Conservation (phyloP, 139 green algal genomes). For the Ulvella scutata region DNA sequence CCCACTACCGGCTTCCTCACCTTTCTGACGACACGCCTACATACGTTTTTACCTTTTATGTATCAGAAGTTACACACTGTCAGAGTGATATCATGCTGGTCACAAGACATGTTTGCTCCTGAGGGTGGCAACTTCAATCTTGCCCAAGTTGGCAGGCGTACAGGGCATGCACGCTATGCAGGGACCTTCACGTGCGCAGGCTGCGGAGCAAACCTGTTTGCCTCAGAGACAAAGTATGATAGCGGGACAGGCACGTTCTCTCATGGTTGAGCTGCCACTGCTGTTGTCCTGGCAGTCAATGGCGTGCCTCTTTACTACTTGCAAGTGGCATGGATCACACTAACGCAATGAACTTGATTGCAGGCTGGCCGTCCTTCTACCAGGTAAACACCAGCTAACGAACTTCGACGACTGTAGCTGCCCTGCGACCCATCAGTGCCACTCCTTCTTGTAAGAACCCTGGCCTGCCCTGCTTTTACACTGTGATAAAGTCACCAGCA, state of each 20-base stretch:
- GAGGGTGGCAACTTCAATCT: too few relatives aligned
- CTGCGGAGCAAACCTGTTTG: constrained; percentile 33
- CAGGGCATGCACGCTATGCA: too few relatives aligned
- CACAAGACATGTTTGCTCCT: not conserved
- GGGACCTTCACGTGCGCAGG: constrained; percentile 39
- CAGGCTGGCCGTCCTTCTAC: constrained; percentile 32
- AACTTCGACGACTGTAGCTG: too few relatives aligned
- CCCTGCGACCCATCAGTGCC: too few relatives aligned
- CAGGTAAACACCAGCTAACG: too few relatives aligned
- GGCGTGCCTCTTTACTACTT: too few relatives aligned
- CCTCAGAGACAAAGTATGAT: constrained; percentile 43
- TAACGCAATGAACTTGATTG: not conserved
- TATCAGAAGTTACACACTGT: not conserved
- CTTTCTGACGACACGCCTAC: not conserved
- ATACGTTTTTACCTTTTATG: not conserved
- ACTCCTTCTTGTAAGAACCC: not conserved
- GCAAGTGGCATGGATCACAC: too few relatives aligned
- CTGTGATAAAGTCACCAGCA: not conserved
- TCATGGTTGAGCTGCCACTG: not conserved
- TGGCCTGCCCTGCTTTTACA: not conserved
- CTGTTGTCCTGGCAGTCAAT: too few relatives aligned
- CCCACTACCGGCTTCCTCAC: not conserved
- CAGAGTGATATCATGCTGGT: not conserved
- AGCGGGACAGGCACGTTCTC: constrained; percentile 26
- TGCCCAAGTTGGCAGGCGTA: too few relatives aligned